Evolutionary conservation across 371 early-diverging fungal species (phyloP).

Genomic region (Syncephalastrum contaminatum): DNA sequence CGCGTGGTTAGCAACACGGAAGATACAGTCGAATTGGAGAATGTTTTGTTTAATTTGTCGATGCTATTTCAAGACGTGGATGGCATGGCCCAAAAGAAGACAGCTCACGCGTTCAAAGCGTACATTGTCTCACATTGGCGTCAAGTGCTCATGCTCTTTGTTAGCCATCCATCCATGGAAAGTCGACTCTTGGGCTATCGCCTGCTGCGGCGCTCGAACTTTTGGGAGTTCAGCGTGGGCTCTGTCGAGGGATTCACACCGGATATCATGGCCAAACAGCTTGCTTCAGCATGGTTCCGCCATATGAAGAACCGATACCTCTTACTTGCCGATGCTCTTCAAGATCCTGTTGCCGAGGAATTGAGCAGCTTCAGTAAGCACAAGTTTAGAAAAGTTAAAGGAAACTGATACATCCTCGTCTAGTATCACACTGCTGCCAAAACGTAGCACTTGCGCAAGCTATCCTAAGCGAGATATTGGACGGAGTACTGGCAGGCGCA

Average conservation of each 20-base stretch:
- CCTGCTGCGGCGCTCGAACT: conserved; percentile 27
- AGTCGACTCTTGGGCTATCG: conserved; percentile 42
- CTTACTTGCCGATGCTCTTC: conserved; percentile 16
- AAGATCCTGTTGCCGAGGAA: conserved; percentile 20
- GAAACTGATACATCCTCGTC: background rate
- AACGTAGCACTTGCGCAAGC: conserved; percentile 24
- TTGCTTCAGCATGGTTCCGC: conserved; percentile 47
- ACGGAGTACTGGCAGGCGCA: conserved; percentile 35
- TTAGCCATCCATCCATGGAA: conserved; percentile 46
- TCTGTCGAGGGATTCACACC: conserved; percentile 11
- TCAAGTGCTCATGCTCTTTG: conserved; percentile 37
- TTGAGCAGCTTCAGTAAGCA: conserved; percentile 25
- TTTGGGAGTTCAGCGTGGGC: conserved; percentile 26
- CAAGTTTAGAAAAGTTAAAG: background rate
- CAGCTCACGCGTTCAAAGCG: conserved; percentile 22
- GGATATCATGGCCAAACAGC: conserved; percentile 14
- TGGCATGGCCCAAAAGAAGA: background rate
- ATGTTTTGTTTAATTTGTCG: conserved; percentile 35
- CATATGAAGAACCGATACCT: conserved; percentile 36
- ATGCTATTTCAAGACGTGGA: conserved; percentile 30
- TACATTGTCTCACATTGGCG: conserved; percentile 38
- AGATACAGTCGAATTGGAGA: conserved; percentile 37
- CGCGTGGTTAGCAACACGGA: conserved; percentile 3
- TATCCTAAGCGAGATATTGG: conserved; percentile 24
- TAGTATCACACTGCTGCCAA: conserved; percentile 32